Percentiles rank a stretch among this genome's conserved stretches.
Evolutionary conservation across 1,139 yeast species (phyloP).

Genomic region (Blastobotrys aristatus): DNA sequence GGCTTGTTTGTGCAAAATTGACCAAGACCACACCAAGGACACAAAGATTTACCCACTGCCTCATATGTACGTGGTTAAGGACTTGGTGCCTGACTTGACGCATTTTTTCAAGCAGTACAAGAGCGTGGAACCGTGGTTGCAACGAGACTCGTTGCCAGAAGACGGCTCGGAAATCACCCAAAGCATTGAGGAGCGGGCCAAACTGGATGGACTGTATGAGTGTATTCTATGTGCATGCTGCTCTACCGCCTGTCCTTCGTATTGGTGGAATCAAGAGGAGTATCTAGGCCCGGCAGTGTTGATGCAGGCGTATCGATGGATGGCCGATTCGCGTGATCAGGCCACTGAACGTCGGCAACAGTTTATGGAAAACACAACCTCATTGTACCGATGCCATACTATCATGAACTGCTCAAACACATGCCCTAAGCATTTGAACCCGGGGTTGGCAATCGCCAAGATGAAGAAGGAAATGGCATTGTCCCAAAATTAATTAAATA

Average conservation of each 20-base stretch:
- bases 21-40: conserved; percentile 67
- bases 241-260: conserved; percentile 97
- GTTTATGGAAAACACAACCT: conserved; percentile 94
- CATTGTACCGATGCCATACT: conserved; percentile 97
- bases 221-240: conserved; percentile 99
- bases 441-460: conserved; percentile 96
- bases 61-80: conserved; percentile 96
- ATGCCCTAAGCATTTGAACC: conserved; percentile 98
- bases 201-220: conserved; percentile 94
- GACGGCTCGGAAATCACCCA: conserved; percentile 95
- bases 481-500: conserved; percentile 36
- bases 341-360: conserved; percentile 77
- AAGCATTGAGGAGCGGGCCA: conserved; percentile 88
- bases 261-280: conserved; percentile 99
- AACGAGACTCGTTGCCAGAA: conserved; percentile 71
- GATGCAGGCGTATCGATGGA: conserved; percentile 99
- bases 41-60: conserved; percentile 94
- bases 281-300: conserved; percentile 97
- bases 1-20: conserved; percentile 94
- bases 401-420: conserved; percentile 97
- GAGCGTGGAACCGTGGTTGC: conserved; percentile 95
- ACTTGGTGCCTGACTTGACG: conserved; percentile 95
- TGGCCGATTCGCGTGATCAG: conserved; percentile 94
- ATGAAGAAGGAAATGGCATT: conserved; percentile 91
- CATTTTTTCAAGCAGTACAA: conserved; percentile 98